Evolutionary conservation across 2,329 filamentous ascomycete species (phyloP).

Genomic region (Metarhizium album): DNA sequence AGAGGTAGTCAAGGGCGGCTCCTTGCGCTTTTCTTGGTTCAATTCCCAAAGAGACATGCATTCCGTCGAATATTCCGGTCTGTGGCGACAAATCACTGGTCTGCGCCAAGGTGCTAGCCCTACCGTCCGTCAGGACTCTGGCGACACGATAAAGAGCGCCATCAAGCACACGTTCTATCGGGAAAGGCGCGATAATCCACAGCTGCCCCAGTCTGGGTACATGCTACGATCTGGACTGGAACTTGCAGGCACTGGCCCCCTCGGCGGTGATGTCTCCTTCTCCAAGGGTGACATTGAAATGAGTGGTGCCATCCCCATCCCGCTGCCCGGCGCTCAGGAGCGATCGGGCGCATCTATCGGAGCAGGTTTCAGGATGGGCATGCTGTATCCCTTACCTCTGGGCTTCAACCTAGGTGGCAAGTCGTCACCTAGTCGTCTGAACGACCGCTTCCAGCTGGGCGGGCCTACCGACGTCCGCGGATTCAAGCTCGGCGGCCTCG

Average conservation of each 20-base stretch:
- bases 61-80: constrained; percentile 66
- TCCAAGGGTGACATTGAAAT: constrained; percentile 84
- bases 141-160: constrained; percentile 83
- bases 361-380: constrained; percentile 66
- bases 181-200: constrained; percentile 73
- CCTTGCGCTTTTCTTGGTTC: constrained; percentile 66
- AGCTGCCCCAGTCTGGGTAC: constrained; percentile 75
- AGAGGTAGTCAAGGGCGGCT: constrained; percentile 71
- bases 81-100: constrained; percentile 83
- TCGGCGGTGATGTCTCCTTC: constrained; percentile 87
- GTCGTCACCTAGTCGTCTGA: constrained; percentile 65
- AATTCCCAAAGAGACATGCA: constrained; percentile 56
- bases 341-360: constrained; percentile 74
- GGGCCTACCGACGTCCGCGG: constrained; percentile 91
- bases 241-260: constrained; percentile 73
- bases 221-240: constrained; percentile 69
- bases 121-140: constrained; percentile 73
- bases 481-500: constrained; percentile 81
- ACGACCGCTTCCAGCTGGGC: constrained; percentile 90
- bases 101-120: constrained; percentile 67
- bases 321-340: constrained; percentile 56
- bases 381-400: constrained; percentile 71
- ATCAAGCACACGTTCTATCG: constrained; percentile 70
- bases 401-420: constrained; percentile 39
- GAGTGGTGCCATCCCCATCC: constrained; percentile 62